Conservation (phyloP, 75 land plant genomes). For the Cunninghamia lanceolata region DNA sequence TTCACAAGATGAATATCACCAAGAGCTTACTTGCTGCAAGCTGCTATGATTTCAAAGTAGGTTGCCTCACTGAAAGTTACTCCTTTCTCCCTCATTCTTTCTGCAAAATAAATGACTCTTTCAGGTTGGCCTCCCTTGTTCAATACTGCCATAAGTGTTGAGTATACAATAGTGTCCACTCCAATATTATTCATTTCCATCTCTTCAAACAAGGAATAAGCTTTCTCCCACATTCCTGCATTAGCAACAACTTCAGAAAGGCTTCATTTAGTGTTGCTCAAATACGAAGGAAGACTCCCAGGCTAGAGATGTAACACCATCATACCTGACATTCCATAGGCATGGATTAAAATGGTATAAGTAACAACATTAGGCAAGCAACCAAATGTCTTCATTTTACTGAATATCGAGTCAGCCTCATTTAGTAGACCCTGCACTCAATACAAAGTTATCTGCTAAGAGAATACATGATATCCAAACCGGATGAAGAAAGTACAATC, state of each 20-base stretch:
- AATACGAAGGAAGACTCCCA: background rate
- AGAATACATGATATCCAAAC: background rate
- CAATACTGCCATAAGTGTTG: constrained; percentile 69
- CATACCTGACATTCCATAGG: constrained; percentile 66
- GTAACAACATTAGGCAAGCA: constrained; percentile 76
- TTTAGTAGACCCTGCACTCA: constrained; percentile 61
- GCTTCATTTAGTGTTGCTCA: constrained; percentile 2
- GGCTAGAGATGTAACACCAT: background rate
- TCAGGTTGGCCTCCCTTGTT: constrained; percentile 62
- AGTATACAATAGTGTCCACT: constrained; percentile 72
- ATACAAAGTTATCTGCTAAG: background rate
- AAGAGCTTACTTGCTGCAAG: constrained; percentile 77
- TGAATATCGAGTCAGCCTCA: constrained; percentile 69
- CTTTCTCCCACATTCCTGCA: constrained; percentile 69
- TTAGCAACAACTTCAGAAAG: background rate
- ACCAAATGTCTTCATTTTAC: constrained; percentile 58
- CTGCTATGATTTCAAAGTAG: constrained; percentile 65
- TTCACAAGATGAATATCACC: background rate
- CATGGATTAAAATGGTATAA: constrained; percentile 75
- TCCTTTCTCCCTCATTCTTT: constrained; percentile 53
- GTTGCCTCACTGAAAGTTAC: constrained; percentile 48
- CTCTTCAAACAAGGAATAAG: constrained; percentile 61
- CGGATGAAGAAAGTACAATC: background rate
- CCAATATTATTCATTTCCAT: constrained; percentile 59
- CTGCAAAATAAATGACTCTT: constrained; percentile 53